Conservation (phyloP, 2,329 filamentous ascomycete species). For the Fusarium metavorans region DNA sequence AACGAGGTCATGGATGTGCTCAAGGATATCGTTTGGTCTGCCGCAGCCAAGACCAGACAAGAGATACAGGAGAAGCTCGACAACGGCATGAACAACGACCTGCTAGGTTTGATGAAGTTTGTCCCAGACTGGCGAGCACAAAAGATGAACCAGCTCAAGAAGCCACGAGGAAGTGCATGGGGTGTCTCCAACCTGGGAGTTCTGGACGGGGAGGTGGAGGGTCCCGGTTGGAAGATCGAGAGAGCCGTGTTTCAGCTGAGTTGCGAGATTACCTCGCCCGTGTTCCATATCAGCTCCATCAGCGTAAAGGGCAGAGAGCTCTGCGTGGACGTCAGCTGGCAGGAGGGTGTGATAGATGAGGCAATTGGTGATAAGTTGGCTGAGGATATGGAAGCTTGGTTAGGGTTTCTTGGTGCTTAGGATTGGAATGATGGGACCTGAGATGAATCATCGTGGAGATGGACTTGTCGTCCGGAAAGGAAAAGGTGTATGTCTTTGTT, state of each 20-base stretch:
- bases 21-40: slow-evolving; percentile 24
- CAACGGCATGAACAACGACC: slow-evolving; percentile 38
- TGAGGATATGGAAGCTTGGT: slow-evolving; percentile 37
- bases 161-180: slow-evolving; percentile 39
- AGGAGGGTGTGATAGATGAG: slow-evolving; percentile 33
- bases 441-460: not conserved
- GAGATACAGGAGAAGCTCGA: slow-evolving; percentile 33
- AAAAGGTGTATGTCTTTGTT: not conserved
- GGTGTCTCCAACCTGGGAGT: slow-evolving; percentile 46
- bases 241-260: slow-evolving; percentile 38
- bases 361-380: slow-evolving; percentile 34
- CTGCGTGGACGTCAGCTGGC: slow-evolving; percentile 43
- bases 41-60: slow-evolving; percentile 16
- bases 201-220: slow-evolving; percentile 33
- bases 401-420: slow-evolving; percentile 30
- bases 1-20: slow-evolving; percentile 29
- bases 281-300: slow-evolving; percentile 38
- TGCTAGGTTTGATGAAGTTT: slow-evolving; percentile 39
- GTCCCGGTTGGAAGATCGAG: slow-evolving; percentile 37
- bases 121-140: slow-evolving; percentile 41
- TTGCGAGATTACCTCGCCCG: slow-evolving; percentile 34
- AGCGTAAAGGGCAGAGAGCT: slow-evolving; percentile 38
- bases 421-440: slow-evolving; percentile 15
- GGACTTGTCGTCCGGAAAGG: not conserved
- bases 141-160: slow-evolving; percentile 30